phyloP scores from a whole-genome alignment of 164 flowering plant species.

The Liriodendron chinense region DNA sequence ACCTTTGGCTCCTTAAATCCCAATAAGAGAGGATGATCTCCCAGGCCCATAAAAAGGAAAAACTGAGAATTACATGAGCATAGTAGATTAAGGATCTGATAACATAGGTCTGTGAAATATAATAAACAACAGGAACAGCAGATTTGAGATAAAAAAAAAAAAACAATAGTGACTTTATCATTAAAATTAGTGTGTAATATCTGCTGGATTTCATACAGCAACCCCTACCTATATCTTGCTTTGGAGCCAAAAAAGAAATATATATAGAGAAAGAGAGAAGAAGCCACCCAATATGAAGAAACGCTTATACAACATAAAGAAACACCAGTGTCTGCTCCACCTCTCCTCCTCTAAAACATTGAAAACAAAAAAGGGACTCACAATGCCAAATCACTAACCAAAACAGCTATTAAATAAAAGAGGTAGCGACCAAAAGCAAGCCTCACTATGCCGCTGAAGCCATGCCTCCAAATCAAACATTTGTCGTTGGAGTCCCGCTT shows the following conservation, averaged over 20 bases:
- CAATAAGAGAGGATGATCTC: too few species aligned
- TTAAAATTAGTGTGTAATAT: background rate
- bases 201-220: slow-evolving; percentile 8
- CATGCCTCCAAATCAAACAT: background rate
- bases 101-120: too few species aligned
- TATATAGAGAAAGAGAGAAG: background rate
- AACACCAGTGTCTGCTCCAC: background rate
- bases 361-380: background rate
- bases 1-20: too few species aligned
- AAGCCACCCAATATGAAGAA: background rate
- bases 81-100: too few species aligned
- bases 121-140: background rate
- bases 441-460: background rate
- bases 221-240: background rate
- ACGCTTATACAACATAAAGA: background rate
- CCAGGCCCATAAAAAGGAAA: too few species aligned
- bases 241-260: background rate
- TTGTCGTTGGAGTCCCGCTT: slow-evolving; percentile 26
- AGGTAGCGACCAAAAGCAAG: background rate
- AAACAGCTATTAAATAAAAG: slow-evolving; percentile 3
- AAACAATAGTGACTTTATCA: slow-evolving; percentile 6
- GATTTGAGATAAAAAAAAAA: background rate
- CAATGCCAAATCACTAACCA: slow-evolving; percentile 2
- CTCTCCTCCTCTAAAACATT: background rate
- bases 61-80: too few species aligned